Conservation (phyloP, 495 filamentous ascomycete species). For the Massariosphaeria phaeospora region DNA sequence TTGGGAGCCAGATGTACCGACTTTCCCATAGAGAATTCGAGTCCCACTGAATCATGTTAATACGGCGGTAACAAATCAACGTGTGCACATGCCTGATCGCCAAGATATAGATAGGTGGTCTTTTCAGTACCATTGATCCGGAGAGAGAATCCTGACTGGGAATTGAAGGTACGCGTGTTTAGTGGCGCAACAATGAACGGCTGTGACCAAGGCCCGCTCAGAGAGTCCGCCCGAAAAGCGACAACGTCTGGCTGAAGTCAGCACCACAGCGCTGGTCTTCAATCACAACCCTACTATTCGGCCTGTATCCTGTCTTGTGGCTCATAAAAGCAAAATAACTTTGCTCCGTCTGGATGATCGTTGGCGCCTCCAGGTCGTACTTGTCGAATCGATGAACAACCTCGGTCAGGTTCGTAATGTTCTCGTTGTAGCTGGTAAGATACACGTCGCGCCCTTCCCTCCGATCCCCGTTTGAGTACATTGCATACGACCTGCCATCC, state of each 20-base stretch:
- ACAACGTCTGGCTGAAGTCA: slow-evolving; percentile 40
- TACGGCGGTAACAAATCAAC: neutral
- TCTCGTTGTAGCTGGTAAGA: slow-evolving; percentile 42
- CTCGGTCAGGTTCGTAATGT: slow-evolving; percentile 37
- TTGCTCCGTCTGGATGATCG: slow-evolving; percentile 45
- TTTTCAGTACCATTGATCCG: slow-evolving; percentile 45
- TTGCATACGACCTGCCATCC: slow-evolving; percentile 41
- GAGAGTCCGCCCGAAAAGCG: slow-evolving; percentile 44
- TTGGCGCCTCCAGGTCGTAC: slow-evolving; percentile 46
- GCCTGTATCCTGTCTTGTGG: slow-evolving; percentile 48
- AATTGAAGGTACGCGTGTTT: slow-evolving; percentile 50
- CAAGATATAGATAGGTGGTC: slow-evolving; percentile 51
- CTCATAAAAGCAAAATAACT: slow-evolving; percentile 47
- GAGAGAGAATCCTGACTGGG: slow-evolving; percentile 49
- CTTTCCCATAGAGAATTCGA: slow-evolving; percentile 50
- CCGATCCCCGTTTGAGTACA: slow-evolving; percentile 46
- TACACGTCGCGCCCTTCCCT: slow-evolving; percentile 44
- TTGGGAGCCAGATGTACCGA: slow-evolving; percentile 51
- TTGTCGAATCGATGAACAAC: slow-evolving; percentile 46
- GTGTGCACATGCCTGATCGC: slow-evolving; percentile 37
- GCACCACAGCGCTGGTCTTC: too few relatives aligned
- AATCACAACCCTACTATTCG: slow-evolving; percentile 43
- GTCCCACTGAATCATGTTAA: slow-evolving; percentile 41
- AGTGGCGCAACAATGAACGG: slow-evolving; percentile 47
- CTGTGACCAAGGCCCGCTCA: slow-evolving; percentile 51